phyloP scores from a whole-genome alignment of 345 rosid species.

The Excoecaria cochinchinensis region DNA sequence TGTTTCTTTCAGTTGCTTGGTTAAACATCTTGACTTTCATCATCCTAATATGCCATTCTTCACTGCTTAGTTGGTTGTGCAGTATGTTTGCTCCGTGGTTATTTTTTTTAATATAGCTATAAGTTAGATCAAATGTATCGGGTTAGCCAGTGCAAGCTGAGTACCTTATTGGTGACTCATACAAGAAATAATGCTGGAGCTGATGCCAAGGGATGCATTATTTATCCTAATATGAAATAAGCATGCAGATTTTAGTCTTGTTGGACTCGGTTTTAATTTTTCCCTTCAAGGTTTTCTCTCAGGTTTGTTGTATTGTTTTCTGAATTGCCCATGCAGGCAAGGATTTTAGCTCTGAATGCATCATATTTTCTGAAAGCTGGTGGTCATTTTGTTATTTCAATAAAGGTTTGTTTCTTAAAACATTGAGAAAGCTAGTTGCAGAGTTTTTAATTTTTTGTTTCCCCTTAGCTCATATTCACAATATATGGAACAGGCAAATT shows the following conservation, averaged over 20 bases:
- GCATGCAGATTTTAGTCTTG: too few species aligned
- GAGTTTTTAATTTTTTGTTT: too few species aligned
- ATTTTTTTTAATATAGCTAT: not conserved
- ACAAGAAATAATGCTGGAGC: not conserved
- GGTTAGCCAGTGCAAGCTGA: not conserved
- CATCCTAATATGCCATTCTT: too few species aligned
- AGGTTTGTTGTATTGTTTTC: not conserved
- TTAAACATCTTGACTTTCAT: too few species aligned
- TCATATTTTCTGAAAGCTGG: conserved; percentile 84
- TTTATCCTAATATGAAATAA: not conserved
- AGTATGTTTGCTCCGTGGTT: not conserved
- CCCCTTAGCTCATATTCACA: not conserved
- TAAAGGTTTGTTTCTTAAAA: conserved; percentile 59
- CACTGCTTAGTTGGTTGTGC: too few species aligned
- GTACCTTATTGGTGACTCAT: not conserved
- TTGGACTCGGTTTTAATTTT: not conserved
- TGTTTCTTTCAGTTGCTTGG: not conserved
- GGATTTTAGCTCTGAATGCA: conserved; percentile 89
- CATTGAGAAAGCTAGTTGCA: not conserved
- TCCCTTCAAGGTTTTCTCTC: not conserved
- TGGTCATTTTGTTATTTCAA: conserved; percentile 96
- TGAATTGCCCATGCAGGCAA: conserved; percentile 50
- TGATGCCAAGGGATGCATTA: not conserved
- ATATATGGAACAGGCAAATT: conserved; percentile 59
- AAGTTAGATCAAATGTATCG: not conserved